phyloP scores from a whole-genome alignment of 2,329 filamentous ascomycete genomes.

The Sordariomycetes sp. region DNA sequence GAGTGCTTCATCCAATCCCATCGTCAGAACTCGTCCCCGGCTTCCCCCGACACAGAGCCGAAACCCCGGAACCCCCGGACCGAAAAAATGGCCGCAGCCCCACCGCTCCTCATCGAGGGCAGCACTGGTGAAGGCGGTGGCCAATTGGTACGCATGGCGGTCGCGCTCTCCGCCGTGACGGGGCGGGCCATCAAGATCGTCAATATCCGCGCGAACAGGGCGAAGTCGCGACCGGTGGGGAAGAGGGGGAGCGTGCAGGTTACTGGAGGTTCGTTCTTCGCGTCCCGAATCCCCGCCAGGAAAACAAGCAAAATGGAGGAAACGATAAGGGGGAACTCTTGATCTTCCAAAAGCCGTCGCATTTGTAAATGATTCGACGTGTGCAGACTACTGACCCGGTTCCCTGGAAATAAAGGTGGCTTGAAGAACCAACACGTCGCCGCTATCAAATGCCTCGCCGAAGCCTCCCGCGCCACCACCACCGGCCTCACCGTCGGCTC shows the following conservation, averaged over 20 bases:
- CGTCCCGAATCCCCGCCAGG: neutral
- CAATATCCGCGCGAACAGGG: constrained; percentile 45
- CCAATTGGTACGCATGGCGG: constrained; percentile 46
- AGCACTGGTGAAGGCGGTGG: constrained; percentile 51
- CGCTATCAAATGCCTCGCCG: constrained; percentile 41
- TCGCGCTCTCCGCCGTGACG: constrained; percentile 44
- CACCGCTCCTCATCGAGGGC: constrained; percentile 32
- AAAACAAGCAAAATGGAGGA: neutral
- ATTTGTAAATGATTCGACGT: neutral
- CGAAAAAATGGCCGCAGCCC: constrained; percentile 16
- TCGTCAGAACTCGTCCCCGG: neutral
- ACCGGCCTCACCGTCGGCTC: constrained; percentile 40
- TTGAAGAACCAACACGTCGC: constrained; percentile 52
- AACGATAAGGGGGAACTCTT: neutral
- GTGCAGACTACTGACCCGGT: neutral
- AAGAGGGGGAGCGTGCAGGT: constrained; percentile 15
- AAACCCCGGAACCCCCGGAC: neutral
- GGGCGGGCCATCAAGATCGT: constrained; percentile 40
- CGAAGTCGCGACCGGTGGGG: constrained; percentile 10
- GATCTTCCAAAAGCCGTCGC: neutral
- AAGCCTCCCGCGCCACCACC: constrained; percentile 38
- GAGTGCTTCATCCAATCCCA: no score
- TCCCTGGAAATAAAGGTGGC: constrained; percentile 18
- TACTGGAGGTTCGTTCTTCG: constrained; percentile 3
- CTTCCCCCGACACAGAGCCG: neutral